These are phyloP conservation scores for Tephrocybe sp. DNA, from an alignment of 768 basidiomycete species.

Conservation along the genomic window DNA sequence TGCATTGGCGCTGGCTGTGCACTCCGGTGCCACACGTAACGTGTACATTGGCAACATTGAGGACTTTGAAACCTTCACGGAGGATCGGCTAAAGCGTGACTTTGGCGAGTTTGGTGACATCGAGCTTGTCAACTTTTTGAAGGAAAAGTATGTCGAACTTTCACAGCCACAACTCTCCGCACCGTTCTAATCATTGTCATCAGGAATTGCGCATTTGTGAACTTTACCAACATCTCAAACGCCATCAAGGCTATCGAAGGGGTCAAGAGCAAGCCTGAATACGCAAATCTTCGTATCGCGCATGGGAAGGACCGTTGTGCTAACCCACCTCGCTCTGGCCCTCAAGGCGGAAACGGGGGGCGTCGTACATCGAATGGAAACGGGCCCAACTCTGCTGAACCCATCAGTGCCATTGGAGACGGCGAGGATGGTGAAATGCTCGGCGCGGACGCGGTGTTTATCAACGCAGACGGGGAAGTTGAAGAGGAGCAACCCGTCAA, in stretches of 20 bases:
- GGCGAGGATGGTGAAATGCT: conserved; percentile 34
- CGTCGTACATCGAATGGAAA: conserved; percentile 42
- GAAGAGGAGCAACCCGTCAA: conserved; percentile 17
- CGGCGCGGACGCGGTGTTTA: conserved; percentile 30
- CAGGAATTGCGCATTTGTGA: conserved; percentile 95
- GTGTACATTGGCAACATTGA: conserved; percentile 96
- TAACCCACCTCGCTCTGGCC: conserved; percentile 84
- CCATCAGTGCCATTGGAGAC: conserved; percentile 37
- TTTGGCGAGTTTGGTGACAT: conserved; percentile 97
- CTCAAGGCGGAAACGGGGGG: conserved; percentile 62
- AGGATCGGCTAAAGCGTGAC: conserved; percentile 88
- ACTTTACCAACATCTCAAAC: conserved; percentile 93
- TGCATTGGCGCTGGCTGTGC: conserved; percentile 83
- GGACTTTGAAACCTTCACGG: conserved; percentile 90
- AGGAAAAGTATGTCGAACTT: conserved; percentile 77
- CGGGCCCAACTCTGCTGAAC: conserved; percentile 29
- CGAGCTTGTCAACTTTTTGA: conserved; percentile 93
- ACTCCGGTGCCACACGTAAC: conserved; percentile 92
- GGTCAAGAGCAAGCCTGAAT: conserved; percentile 90
- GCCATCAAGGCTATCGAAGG: conserved; percentile 99
- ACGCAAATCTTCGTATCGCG: conserved; percentile 83
- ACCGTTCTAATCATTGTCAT: conserved; percentile 1
- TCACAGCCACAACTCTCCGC: too few relatives aligned
- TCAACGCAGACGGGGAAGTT: conserved; percentile 24
- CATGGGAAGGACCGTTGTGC: conserved; percentile 97